phyloP scores from a whole-genome alignment of 2,329 filamentous ascomycete species.

The Ascochyta rabiei region DNA sequence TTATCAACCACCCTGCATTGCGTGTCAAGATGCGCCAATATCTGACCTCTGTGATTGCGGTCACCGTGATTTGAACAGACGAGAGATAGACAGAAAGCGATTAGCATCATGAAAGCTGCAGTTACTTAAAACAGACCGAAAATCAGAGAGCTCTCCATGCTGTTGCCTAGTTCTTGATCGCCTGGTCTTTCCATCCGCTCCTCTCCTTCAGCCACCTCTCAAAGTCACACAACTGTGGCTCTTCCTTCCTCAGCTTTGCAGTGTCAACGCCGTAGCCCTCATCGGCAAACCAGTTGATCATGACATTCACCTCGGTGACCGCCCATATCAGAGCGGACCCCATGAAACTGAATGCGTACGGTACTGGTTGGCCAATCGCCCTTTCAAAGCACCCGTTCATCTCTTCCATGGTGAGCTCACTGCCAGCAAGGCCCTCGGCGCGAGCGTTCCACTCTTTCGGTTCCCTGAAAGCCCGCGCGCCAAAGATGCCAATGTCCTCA shows the following conservation, averaged over 20 bases:
- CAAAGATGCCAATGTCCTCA: constrained; percentile 60
- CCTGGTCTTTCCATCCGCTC: constrained; percentile 49
- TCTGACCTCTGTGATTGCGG: not conserved
- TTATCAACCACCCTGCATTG: not conserved
- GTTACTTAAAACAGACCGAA: not conserved
- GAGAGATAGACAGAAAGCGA: not conserved
- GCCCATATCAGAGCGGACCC: constrained; percentile 49
- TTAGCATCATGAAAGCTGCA: not conserved
- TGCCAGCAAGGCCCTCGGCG: constrained; percentile 58
- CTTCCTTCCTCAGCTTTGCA: constrained; percentile 47
- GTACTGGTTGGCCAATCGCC: constrained; percentile 53
- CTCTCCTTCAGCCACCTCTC: constrained; percentile 56
- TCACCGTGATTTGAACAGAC: not conserved
- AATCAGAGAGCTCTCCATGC: not conserved
- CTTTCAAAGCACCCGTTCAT: constrained; percentile 55
- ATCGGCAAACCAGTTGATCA: constrained; percentile 60
- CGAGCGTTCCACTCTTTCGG: constrained; percentile 53
- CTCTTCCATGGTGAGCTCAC: constrained; percentile 57
- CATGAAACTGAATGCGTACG: constrained; percentile 52
- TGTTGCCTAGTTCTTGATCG: constrained; percentile 13
- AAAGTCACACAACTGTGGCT: constrained; percentile 56
- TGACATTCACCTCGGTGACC: constrained; percentile 53
- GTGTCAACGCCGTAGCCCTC: constrained; percentile 58
- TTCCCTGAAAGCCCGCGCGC: constrained; percentile 56
- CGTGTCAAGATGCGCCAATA: not conserved